phyloP scores from a whole-genome alignment of 805 yeast genomes.

The Novakomyces olei region DNA sequence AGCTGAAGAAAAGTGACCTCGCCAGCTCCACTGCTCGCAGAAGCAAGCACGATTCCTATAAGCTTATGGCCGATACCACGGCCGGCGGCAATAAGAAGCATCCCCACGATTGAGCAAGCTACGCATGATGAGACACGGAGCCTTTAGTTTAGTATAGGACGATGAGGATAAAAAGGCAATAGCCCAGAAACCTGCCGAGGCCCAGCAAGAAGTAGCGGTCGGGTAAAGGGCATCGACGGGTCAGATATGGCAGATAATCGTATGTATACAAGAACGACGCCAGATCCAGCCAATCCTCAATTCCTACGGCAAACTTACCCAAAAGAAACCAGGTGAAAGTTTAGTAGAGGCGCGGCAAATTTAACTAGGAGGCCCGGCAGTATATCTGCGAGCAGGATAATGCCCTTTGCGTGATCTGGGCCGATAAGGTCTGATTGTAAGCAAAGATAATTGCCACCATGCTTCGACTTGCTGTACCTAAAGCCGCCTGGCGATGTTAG shows the following conservation, averaged over 20 bases:
- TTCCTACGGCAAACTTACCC: slow-evolving; percentile 4
- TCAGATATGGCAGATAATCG: no score
- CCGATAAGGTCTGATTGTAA: slow-evolving; percentile 85
- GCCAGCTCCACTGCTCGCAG: slow-evolving; percentile 71
- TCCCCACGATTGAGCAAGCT: slow-evolving; percentile 42
- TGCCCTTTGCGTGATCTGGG: slow-evolving; percentile 57
- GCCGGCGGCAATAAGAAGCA: slow-evolving; percentile 53
- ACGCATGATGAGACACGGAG: slow-evolving; percentile 34
- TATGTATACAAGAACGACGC: slow-evolving; percentile 6
- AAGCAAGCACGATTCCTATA: slow-evolving; percentile 69
- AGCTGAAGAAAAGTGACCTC: slow-evolving; percentile 73
- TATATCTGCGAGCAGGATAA: slow-evolving; percentile 69
- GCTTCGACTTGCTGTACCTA: no score
- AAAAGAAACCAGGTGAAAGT: slow-evolving; percentile 43
- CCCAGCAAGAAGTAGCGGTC: no score
- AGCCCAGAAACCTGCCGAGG: no score
- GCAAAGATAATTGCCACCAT: no score
- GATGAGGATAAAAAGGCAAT: no score
- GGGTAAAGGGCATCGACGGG: no score
- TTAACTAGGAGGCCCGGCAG: slow-evolving; percentile 61
- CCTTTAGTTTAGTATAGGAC: no score
- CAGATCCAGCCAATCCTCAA: not conserved
- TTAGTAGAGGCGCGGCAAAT: slow-evolving; percentile 49
- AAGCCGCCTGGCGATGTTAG: no score
- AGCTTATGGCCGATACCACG: no score